These are phyloP conservation scores for Rosa chinensis DNA, from an alignment of 306 rosid species.

Conservation along the genomic window DNA sequence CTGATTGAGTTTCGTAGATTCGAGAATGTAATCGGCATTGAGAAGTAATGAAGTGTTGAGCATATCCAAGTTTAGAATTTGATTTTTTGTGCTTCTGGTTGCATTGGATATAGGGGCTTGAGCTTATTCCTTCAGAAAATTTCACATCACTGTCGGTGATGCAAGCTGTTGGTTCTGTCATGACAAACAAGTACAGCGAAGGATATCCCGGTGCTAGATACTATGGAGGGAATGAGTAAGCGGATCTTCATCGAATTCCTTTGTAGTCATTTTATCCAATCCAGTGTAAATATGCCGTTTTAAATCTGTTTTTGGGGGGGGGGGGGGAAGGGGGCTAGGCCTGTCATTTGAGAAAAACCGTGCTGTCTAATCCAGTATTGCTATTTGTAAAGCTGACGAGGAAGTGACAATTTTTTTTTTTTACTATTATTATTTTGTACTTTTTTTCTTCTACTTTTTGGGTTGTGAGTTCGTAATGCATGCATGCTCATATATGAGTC, in stretches of 20 bases:
- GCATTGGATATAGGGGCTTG: constrained; percentile 52
- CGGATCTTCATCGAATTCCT: constrained; percentile 7
- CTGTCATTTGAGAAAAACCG: not conserved
- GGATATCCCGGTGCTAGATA: constrained; percentile 98
- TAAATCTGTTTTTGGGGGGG: not conserved
- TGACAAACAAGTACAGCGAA: constrained; percentile 91
- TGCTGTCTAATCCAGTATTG: not conserved
- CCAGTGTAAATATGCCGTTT: not conserved
- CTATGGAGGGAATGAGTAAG: constrained; percentile 95
- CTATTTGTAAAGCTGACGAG: not conserved
- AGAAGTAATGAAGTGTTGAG: not conserved
- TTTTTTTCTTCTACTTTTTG: not conserved
- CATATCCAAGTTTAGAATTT: not conserved
- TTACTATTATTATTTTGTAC: no score
- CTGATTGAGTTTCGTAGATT: not conserved
- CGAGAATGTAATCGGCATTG: not conserved
- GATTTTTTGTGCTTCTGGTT: not conserved
- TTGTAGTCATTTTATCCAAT: not conserved
- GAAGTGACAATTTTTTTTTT: not conserved
- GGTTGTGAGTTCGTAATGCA: not conserved
- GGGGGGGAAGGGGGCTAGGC: not conserved
- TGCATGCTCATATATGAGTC: not conserved
- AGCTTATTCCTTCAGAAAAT: constrained; percentile 87
- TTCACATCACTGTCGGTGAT: constrained; percentile 84
- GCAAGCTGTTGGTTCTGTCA: constrained; percentile 96